Conservation (phyloP, 1,284 basidiomycete species). For the Coniferiporia sulphurascens region DNA sequence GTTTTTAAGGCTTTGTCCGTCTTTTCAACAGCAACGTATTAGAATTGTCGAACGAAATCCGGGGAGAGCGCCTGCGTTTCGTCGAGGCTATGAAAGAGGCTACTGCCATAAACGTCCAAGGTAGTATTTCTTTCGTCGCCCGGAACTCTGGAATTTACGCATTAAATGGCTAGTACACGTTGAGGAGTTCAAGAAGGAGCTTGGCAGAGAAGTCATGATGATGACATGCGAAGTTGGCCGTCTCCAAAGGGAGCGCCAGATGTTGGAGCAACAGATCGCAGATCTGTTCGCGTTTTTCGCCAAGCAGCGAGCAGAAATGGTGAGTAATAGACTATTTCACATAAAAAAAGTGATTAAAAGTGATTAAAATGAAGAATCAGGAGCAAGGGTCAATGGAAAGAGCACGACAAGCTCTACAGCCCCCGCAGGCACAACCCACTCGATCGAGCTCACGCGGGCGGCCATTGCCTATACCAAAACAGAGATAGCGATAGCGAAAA, state of each 20-base stretch:
- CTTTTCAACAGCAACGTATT: constrained; percentile 5
- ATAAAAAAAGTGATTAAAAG: not conserved
- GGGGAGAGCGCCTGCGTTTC: constrained; percentile 77
- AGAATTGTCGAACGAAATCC: constrained; percentile 80
- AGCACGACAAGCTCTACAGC: constrained; percentile 4
- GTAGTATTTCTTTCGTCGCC: constrained; percentile 36
- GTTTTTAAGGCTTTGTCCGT: not conserved
- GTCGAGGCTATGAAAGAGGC: constrained; percentile 90
- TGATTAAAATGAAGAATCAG: not conserved
- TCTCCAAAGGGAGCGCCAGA: constrained; percentile 67
- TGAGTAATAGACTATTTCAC: constrained; percentile 20
- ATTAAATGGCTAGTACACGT: constrained; percentile 56
- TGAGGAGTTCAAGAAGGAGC: constrained; percentile 77
- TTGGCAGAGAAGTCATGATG: constrained; percentile 65
- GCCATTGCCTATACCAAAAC: constrained; percentile 12
- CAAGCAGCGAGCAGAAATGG: constrained; percentile 49
- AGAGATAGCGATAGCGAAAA: not conserved
- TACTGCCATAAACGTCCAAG: constrained; percentile 77
- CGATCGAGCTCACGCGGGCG: constrained; percentile 2
- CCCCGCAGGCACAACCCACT: not conserved
- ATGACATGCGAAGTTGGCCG: constrained; percentile 74
- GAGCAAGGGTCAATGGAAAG: constrained; percentile 10
- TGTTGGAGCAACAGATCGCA: constrained; percentile 68
- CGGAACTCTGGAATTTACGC: constrained; percentile 1
- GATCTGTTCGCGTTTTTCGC: constrained; percentile 69